Base-by-base conservation (phyloP, 2,329 filamentous ascomycete genomes). In the Xylariales sp. region DNA sequence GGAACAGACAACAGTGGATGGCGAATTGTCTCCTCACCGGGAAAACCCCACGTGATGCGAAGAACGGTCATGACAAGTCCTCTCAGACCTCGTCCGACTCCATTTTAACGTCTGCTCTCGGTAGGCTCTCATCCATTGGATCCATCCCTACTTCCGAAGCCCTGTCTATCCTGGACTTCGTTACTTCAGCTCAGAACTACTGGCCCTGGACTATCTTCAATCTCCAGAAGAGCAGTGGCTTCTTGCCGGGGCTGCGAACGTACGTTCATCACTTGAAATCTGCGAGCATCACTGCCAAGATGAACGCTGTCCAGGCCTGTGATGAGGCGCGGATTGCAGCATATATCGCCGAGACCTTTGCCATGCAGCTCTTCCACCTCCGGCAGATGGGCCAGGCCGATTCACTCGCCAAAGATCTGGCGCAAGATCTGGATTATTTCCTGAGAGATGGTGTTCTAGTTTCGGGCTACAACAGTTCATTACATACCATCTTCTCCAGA, bases 151-250 rank as follows among this genome's bases (percentile, higher is more conserved):
- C 76, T n/a, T 68, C 70, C 24, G 78, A 88, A 47, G 79, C 83
- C 4, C 68, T 89, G 16, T 80, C 86, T 1, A 81, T 96, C 52
- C 72, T 98, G 12, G 83, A 91, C 53, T 97, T 97, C 59, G 80
- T 96, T 27, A 82, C 87, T 3, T 81, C 86, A 3, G 87, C 91
- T 4, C 90, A 96, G 57, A 93, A 95, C 60, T 87, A 89, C 57
- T 97, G 91, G 91, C 86, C 90, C 1, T 95, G 91, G 88, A 90
- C 88, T 1, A 89, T 94, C 43, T 84, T 87, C 43, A 82, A 85
- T 28, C 69, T 95, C 25, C 80, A 85, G 46, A 82, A 82, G 45
- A 86, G 95, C 53, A 74, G 77, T 1, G 70, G 72, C 0, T 91
- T 95, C 54, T 75, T 96, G 43, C 71, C 79, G 31, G 78, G 80